Conservation (phyloP, 2,329 filamentous ascomycete species). For the Trichoderma arundinaceum region DNA sequence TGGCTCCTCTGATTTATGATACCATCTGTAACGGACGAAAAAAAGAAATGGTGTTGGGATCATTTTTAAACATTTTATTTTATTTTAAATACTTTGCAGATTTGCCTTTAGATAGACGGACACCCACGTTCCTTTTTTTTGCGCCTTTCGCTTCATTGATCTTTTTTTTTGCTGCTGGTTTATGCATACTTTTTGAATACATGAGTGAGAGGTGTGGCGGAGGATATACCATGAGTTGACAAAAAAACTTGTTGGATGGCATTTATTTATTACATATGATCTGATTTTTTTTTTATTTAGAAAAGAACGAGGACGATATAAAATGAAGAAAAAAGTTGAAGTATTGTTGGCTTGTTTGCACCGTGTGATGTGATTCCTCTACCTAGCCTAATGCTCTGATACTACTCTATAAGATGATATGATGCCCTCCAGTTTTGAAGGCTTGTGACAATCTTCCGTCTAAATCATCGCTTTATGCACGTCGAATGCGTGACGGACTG, state of each 20-base stretch:
- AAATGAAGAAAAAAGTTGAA: neutral
- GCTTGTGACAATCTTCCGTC: no score
- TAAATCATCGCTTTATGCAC: no score
- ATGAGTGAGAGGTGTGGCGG: constrained; percentile 9
- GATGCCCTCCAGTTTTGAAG: no score
- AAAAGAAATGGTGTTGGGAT: constrained; percentile 25
- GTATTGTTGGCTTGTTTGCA: no score
- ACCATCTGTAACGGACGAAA: constrained; percentile 30
- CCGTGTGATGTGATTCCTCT: neutral
- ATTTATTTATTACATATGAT: neutral
- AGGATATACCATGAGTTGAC: constrained; percentile 33
- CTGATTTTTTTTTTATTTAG: neutral
- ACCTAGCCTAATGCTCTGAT: no score
- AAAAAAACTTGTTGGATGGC: constrained; percentile 22
- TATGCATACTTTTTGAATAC: constrained; percentile 6
- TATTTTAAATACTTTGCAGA: constrained; percentile 3
- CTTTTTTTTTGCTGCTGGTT: neutral
- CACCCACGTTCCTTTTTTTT: constrained; percentile 28
- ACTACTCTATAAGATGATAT: no score
- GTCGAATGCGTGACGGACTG: no score
- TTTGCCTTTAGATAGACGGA: constrained; percentile 29
- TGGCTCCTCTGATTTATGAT: constrained; percentile 30
- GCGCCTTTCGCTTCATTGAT: neutral
- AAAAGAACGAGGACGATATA: neutral
- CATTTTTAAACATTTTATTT: neutral